A percentile compares a stretch with the other conserved stretches of the same genome.
Conservation (phyloP, 208 protist species). For the Wallacemonas sp. region DNA sequence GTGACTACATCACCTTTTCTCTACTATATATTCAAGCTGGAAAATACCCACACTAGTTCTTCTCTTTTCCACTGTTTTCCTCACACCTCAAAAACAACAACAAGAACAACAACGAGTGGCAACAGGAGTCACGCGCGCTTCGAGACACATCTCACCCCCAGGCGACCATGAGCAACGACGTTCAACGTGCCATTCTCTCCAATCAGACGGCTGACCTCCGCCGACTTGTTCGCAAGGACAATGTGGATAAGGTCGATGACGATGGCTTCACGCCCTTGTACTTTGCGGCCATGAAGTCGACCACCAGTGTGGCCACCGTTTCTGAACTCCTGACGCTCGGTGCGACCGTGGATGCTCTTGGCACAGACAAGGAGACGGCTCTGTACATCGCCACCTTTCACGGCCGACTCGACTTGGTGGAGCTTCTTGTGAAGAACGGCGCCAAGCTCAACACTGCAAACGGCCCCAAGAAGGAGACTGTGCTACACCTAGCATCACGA, state of each 20-base stretch:
- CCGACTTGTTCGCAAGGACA: slow-evolving; percentile 16
- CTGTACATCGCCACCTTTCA: slow-evolving; percentile 88
- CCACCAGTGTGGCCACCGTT: slow-evolving; percentile 41
- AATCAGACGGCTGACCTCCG: slow-evolving; percentile 20
- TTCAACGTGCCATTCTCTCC: slow-evolving; percentile 9
- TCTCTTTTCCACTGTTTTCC: background rate
- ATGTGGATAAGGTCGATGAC: slow-evolving; percentile 30
- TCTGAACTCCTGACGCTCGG: slow-evolving; percentile 54
- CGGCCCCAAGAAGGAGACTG: slow-evolving; percentile 59
- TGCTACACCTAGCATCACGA: slow-evolving; percentile 67
- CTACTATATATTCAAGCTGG: too few relatives aligned
- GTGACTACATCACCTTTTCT: background rate
- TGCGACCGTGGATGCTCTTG: slow-evolving; percentile 63
- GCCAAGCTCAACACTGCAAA: slow-evolving; percentile 68
- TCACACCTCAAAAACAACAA: background rate
- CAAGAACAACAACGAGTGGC: background rate
- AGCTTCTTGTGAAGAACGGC: slow-evolving; percentile 58
- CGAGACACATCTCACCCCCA: background rate
- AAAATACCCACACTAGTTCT: too few relatives aligned
- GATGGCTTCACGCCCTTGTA: slow-evolving; percentile 85
- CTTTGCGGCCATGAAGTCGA: slow-evolving; percentile 82
- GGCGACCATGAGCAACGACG: slow-evolving; percentile 5
- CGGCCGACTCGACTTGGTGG: slow-evolving; percentile 51
- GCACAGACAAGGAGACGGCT: slow-evolving; percentile 65
- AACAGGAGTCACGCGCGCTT: too few relatives aligned